Conservation (phyloP, 257 asterid species). For the Schizonepeta tenuifolia region DNA sequence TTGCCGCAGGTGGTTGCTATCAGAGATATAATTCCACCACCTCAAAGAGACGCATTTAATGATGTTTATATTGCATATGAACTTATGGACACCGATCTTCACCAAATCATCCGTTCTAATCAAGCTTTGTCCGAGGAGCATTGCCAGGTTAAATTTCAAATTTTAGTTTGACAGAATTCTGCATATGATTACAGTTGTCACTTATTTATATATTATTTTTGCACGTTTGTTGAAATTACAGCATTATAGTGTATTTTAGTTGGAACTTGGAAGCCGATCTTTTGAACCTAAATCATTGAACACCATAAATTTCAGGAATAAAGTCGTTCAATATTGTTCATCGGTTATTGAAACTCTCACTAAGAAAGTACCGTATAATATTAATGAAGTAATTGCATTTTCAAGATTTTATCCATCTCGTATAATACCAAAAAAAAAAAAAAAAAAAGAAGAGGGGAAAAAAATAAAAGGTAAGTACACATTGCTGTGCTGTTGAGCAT, state of each 20-base stretch:
- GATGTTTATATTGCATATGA: conserved; percentile 97
- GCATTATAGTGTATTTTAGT: background rate
- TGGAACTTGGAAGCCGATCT: background rate
- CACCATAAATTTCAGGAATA: conserved; percentile 7
- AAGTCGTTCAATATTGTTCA: conserved; percentile 3
- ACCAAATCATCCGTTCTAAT: conserved; percentile 94
- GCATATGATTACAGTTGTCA: background rate
- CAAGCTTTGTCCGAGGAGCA: conserved; percentile 96
- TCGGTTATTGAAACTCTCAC: background rate
- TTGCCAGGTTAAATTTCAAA: conserved; percentile 69
- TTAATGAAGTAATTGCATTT: background rate
- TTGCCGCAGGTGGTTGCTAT: conserved; percentile 84
- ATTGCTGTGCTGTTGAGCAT: background rate
- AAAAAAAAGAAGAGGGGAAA: background rate
- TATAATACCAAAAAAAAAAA: background rate
- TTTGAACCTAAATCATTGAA: background rate
- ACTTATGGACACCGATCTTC: conserved; percentile 99
- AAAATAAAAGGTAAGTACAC: background rate
- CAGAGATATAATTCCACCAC: conserved; percentile 93
- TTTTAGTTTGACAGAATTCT: conserved; percentile 17
- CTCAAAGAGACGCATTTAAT: conserved; percentile 81
- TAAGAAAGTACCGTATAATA: background rate
- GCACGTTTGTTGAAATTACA: conserved; percentile 4
- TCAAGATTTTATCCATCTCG: conserved; percentile 2
- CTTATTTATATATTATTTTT: conserved; percentile 20